Evolutionary conservation across 495 filamentous ascomycete species (phyloP).

Genomic region (Choiromyces venosus): DNA sequence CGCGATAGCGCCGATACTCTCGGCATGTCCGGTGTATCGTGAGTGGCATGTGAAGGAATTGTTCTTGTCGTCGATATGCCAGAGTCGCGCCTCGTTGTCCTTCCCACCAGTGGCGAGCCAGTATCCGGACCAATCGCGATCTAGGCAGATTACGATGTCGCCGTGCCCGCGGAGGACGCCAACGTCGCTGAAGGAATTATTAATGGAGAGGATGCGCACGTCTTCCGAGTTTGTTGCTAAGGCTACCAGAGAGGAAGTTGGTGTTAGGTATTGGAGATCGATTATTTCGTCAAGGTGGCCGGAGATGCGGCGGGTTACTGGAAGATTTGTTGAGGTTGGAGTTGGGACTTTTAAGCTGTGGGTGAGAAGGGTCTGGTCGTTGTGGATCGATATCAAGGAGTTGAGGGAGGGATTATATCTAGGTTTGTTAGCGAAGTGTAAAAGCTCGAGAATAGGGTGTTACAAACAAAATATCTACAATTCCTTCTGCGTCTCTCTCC

Average conservation of each 20-base stretch:
- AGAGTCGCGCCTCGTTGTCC: conserved; percentile 89
- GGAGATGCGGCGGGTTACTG: conserved; percentile 65
- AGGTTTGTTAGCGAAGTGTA: conserved; percentile 47
- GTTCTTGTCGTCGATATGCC: conserved; percentile 74
- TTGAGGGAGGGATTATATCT: conserved; percentile 46
- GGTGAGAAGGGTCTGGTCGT: conserved; percentile 76
- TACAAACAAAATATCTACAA: conserved; percentile 59
- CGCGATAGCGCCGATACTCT: conserved; percentile 87
- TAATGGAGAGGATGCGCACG: conserved; percentile 70
- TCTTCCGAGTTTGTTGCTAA: conserved; percentile 94
- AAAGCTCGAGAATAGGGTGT: not conserved
- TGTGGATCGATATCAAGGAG: conserved; percentile 75
- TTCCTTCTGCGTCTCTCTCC: conserved; percentile 57
- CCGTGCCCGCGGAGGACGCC: conserved; percentile 79
- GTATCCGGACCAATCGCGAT: conserved; percentile 90
- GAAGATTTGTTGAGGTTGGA: conserved; percentile 39
- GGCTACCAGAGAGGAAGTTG: conserved; percentile 72
- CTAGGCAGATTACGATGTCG: conserved; percentile 91
- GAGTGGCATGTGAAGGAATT: conserved; percentile 72
- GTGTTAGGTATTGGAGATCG: conserved; percentile 77
- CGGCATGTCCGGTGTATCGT: conserved; percentile 82
- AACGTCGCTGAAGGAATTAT: conserved; percentile 76
- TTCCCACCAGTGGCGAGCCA: conserved; percentile 96
- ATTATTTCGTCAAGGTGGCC: conserved; percentile 97
- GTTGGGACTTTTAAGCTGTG: conserved; percentile 52